Evolutionary conservation across 2,329 filamentous ascomycete genomes (phyloP), one percentile per base, ranked within the genome.

Genomic region (Cladosporium sp.): DNA sequence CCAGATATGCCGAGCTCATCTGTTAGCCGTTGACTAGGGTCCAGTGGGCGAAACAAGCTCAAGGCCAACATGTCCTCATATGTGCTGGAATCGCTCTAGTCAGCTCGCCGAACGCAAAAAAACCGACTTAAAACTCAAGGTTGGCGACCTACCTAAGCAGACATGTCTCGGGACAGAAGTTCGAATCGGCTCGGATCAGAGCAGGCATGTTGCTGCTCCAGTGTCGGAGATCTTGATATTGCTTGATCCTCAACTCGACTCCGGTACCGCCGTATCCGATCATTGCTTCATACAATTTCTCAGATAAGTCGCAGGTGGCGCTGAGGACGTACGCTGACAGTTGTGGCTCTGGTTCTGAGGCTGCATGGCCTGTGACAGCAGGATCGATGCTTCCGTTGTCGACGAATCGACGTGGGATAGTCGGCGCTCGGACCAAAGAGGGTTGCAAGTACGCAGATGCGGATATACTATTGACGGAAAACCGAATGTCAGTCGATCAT

Each of bases 381-480:
- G 54, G 54, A 39, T 56, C 54, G 54, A 56, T 49, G 54, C 40
- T 49, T 39, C 54, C 54, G 20, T 56, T 56, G 34, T 56, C 54
- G 12, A 39, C 54, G 17, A 56, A 56, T 9, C 54, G 34, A 36
- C 42, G 42, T 25, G 54, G 54, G 40, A 56, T 49, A 9, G 54
- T 49, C 15, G 54, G 54, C 19, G 42, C 54, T 30, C 34, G 42
- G 19, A 56, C 54, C 36, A 56, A 19, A 19, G 54, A 47, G 11
- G 54, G 54, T 39, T 56, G 54, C 42, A 56, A 42, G 20, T 56
- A 56, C 20, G 54, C 54, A 20, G 54, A 56, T 49, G 54, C 54
- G 36, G 54, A 56, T 37, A 49, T 56, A 20, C 54, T 56, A 36
- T 39, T 22, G 30, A 39, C 28, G 30, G 40, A 11, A 7, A 6